phyloP scores from a whole-genome alignment of 2,329 filamentous ascomycete species.

The Fusarium sp. region DNA sequence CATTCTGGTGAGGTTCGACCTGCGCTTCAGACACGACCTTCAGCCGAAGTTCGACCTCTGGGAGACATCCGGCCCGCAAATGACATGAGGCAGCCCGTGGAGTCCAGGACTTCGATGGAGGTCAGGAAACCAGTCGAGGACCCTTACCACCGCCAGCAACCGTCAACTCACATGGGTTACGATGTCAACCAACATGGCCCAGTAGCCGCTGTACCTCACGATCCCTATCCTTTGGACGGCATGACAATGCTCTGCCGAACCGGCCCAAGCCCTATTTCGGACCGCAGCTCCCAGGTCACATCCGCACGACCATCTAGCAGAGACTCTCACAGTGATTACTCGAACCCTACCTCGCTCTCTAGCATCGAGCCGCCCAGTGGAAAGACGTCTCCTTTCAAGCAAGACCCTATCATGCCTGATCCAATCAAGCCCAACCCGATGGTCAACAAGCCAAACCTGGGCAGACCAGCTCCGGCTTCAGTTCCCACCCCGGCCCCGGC shows the following conservation, averaged over 20 bases:
- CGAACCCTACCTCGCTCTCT: slow-evolving; percentile 88
- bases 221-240: slow-evolving; percentile 92
- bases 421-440: slow-evolving; percentile 1
- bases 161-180: slow-evolving; percentile 43
- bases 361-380: slow-evolving; percentile 84
- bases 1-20: slow-evolving; percentile 15
- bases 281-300: slow-evolving; percentile 64
- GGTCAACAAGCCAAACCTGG: background rate
- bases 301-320: slow-evolving; percentile 83
- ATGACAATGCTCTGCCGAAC: slow-evolving; percentile 98
- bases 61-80: slow-evolving; percentile 28
- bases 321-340: slow-evolving; percentile 92
- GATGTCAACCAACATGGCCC: slow-evolving; percentile 69
- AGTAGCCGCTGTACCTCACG: slow-evolving; percentile 82
- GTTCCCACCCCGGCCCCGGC: background rate
- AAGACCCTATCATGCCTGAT: slow-evolving; percentile 51
- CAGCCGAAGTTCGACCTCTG: slow-evolving; percentile 29
- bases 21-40: slow-evolving; percentile 31
- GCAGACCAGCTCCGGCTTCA: background rate
- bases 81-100: slow-evolving; percentile 31
- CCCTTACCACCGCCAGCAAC: slow-evolving; percentile 39
- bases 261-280: slow-evolving; percentile 72
- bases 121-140: slow-evolving; percentile 42
- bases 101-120: slow-evolving; percentile 40
- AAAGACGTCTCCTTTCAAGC: slow-evolving; percentile 80